These are phyloP conservation scores for Clarireedia homoeocarpa DNA, from an alignment of 2,329 filamentous ascomycete species.

Conservation along the genomic window DNA sequence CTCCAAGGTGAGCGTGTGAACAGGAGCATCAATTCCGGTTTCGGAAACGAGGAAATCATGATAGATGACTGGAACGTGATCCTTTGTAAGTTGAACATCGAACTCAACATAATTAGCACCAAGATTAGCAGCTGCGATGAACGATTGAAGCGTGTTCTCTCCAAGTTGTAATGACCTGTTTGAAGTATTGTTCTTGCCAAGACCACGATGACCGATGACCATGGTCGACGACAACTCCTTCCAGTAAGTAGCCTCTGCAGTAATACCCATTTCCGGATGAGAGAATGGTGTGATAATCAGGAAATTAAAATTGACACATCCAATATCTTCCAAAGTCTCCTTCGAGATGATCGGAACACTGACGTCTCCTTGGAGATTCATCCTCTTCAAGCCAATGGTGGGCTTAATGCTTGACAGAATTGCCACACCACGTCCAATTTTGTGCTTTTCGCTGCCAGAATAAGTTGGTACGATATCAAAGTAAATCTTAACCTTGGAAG, in stretches of 20 bases:
- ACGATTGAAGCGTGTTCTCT: constrained; percentile 92
- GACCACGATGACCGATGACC: constrained; percentile 63
- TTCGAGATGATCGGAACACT: constrained; percentile 75
- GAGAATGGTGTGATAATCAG: constrained; percentile 88
- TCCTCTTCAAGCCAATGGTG: constrained; percentile 74
- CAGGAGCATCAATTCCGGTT: constrained; percentile 92
- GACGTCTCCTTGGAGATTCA: constrained; percentile 85
- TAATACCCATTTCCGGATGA: constrained; percentile 89
- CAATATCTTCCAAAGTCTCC: constrained; percentile 81
- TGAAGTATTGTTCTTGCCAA: constrained; percentile 83
- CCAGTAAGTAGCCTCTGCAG: constrained; percentile 90
- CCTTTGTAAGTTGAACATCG: constrained; percentile 97
- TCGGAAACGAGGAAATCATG: constrained; percentile 98
- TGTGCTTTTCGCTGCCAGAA: constrained; percentile 77
- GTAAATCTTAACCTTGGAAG: constrained; percentile 74
- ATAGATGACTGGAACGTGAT: constrained; percentile 96
- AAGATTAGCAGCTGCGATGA: constrained; percentile 90
- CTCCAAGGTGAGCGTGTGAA: constrained; percentile 89
- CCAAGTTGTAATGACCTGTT: constrained; percentile 87
- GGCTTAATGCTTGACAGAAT: constrained; percentile 81
- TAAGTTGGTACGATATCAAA: constrained; percentile 97
- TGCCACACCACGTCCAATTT: constrained; percentile 84
- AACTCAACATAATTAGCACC: constrained; percentile 71
- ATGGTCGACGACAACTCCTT: constrained; percentile 85
- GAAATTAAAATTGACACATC: constrained; percentile 94